Evolutionary conservation across 179 eudicot species (phyloP).

Genomic region (Vitellaria paradoxa): DNA sequence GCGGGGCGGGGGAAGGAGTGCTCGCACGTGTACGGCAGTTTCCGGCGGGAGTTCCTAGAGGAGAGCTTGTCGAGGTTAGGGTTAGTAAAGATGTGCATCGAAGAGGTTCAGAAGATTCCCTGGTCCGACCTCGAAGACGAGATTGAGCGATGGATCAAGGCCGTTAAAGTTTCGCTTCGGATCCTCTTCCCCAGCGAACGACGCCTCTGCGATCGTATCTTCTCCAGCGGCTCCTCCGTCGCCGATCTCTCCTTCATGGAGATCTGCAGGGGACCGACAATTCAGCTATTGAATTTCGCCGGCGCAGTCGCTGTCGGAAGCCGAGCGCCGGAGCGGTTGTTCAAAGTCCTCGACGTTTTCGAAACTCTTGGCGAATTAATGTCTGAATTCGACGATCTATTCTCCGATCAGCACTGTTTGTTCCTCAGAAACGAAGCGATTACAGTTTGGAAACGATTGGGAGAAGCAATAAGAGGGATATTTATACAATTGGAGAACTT

Average conservation of each 20-base stretch:
- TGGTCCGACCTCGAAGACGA: slow-evolving; percentile 72
- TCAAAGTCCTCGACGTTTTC: slow-evolving; percentile 64
- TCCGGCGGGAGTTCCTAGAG: slow-evolving; percentile 59
- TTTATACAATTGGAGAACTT: slow-evolving; percentile 75
- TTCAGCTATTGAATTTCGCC: slow-evolving; percentile 69
- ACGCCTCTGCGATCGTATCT: slow-evolving; percentile 70
- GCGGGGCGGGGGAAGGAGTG: slow-evolving; percentile 25
- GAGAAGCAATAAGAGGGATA: slow-evolving; percentile 64
- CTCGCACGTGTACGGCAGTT: slow-evolving; percentile 53
- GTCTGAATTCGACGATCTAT: slow-evolving; percentile 53
- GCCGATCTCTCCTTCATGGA: slow-evolving; percentile 79
- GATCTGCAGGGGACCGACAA: slow-evolving; percentile 62
- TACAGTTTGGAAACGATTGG: slow-evolving; percentile 62
- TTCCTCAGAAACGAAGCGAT: slow-evolving; percentile 53
- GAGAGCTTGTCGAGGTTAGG: slow-evolving; percentile 72
- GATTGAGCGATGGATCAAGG: slow-evolving; percentile 72
- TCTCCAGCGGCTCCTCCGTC: slow-evolving; percentile 33
- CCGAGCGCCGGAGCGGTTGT: slow-evolving; percentile 67
- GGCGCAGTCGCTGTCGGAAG: slow-evolving; percentile 68
- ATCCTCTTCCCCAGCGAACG: slow-evolving; percentile 79
- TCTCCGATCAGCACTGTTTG: slow-evolving; percentile 26
- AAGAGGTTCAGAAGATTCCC: not conserved
- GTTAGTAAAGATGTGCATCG: slow-evolving; percentile 31
- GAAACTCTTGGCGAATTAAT: slow-evolving; percentile 64
- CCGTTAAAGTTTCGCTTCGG: slow-evolving; percentile 51